A percentile compares a stretch with the other conserved stretches of the same genome.
These are phyloP conservation scores for Candida sojae DNA, from an alignment of 1,139 yeast genomes.

Conservation along the genomic window DNA sequence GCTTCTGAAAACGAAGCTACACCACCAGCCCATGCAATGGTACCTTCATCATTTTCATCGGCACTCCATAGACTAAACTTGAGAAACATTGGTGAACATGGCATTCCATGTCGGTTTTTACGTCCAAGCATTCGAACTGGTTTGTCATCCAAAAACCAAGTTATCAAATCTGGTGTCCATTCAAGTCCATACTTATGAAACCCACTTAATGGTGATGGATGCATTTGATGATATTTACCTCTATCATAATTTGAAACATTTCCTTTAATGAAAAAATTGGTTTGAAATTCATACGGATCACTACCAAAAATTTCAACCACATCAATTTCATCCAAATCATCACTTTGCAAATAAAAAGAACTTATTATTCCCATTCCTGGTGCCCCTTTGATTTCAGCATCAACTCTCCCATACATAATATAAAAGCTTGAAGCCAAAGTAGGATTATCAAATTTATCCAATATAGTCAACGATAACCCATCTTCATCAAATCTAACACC, in stretches of 20 bases:
- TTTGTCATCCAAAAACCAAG: conserved; percentile 34
- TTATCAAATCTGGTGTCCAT: conserved; percentile 37
- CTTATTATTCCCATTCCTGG: conserved; percentile 45
- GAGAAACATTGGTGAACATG: conserved; percentile 41
- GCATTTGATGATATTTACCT: conserved; percentile 33
- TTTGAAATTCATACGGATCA: conserved; percentile 32
- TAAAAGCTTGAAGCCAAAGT: conserved; percentile 36
- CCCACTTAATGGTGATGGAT: conserved; percentile 22
- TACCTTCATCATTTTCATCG: conserved; percentile 31
- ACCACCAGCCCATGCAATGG: conserved; percentile 48
- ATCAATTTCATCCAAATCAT: conserved; percentile 51
- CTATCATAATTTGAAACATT: conserved; percentile 43
- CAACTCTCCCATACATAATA: conserved; percentile 44
- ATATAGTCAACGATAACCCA: conserved; percentile 22
- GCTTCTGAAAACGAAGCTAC: conserved; percentile 29
- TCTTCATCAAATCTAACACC: conserved; percentile 14
- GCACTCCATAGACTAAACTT: conserved; percentile 47
- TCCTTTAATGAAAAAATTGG: conserved; percentile 50
- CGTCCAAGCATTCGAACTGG: conserved; percentile 25
- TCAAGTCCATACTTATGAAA: conserved; percentile 36
- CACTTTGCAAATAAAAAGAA: conserved; percentile 47
- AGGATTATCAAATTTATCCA: conserved; percentile 40
- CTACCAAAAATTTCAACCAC: conserved; percentile 47
- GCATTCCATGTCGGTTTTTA: conserved; percentile 31
- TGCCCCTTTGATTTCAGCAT: conserved; percentile 40